Conservation (phyloP, 2,329 filamentous ascomycete genomes). For the Ophiostoma tasmaniense region DNA sequence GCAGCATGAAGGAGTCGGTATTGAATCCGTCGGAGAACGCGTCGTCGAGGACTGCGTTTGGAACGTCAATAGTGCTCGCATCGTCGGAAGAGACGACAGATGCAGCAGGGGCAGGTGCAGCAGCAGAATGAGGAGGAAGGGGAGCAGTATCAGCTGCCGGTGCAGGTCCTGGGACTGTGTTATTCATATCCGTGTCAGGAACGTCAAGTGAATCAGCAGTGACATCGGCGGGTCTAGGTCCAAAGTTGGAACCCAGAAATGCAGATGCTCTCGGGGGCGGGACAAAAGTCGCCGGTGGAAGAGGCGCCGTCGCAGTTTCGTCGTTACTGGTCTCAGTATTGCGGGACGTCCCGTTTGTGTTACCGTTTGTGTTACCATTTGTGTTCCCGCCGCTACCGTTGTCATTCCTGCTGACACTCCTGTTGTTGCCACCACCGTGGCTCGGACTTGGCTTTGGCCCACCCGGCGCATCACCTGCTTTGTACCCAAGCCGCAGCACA, state of each 20-base stretch:
- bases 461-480: not conserved
- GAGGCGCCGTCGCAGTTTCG: not conserved
- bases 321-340: not conserved
- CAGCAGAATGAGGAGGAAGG: not conserved
- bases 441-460: not conserved
- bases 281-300: not conserved
- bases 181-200: not conserved
- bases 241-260: not conserved
- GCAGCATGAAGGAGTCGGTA: conserved; percentile 10
- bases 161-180: not conserved
- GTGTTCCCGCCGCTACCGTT: not conserved
- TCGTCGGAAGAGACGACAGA: not conserved
- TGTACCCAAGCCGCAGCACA: not conserved
- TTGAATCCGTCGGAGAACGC: not conserved
- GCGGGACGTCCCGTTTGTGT: not conserved
- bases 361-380: not conserved
- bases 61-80: not conserved
- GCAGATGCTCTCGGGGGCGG: not conserved
- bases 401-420: not conserved
- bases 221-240: too few relatives aligned
- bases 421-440: not conserved
- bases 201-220: too few relatives aligned
- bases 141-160: not conserved
- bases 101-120: not conserved
- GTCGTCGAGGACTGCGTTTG: not conserved